Evolutionary conservation across 257 asterid genomes (phyloP).

Genomic region (Mitragyna speciosa): DNA sequence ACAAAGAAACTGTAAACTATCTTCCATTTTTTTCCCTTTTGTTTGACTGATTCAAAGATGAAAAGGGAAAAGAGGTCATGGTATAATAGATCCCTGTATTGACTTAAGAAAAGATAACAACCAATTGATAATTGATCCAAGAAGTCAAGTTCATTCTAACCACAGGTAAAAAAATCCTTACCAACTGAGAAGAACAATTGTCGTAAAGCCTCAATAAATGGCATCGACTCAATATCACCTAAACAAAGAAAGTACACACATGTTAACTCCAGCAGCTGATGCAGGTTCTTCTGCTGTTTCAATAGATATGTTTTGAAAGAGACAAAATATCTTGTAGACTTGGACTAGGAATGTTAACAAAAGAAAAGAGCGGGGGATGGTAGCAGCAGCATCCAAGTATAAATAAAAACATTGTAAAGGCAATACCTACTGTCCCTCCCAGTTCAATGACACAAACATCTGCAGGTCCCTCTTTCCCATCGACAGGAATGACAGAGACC

Average conservation of each 20-base stretch:
- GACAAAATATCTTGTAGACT: neutral
- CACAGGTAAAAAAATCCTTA: constrained; percentile 28
- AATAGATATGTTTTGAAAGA: neutral
- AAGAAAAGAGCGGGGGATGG: neutral
- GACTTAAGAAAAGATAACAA: neutral
- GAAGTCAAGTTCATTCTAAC: neutral
- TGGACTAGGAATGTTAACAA: neutral
- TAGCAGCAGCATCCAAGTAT: neutral
- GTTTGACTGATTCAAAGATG: neutral
- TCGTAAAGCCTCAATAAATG: constrained; percentile 93
- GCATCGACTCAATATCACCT: constrained; percentile 99
- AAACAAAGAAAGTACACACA: constrained; percentile 9
- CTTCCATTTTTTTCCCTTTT: neutral
- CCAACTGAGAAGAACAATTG: constrained; percentile 90
- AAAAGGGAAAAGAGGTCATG: neutral
- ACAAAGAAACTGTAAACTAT: neutral
- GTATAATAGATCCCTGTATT: neutral
- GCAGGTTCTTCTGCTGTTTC: neutral
- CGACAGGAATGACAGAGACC: constrained; percentile 81
- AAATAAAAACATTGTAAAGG: neutral
- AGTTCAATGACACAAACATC: constrained; percentile 97
- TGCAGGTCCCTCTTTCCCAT: constrained; percentile 89
- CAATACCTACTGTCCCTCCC: constrained; percentile 98
- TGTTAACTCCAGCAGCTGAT: neutral
- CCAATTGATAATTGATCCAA: neutral